Evolutionary conservation across 768 basidiomycete species (phyloP).

Genomic region (Austroboletus eburneus): DNA sequence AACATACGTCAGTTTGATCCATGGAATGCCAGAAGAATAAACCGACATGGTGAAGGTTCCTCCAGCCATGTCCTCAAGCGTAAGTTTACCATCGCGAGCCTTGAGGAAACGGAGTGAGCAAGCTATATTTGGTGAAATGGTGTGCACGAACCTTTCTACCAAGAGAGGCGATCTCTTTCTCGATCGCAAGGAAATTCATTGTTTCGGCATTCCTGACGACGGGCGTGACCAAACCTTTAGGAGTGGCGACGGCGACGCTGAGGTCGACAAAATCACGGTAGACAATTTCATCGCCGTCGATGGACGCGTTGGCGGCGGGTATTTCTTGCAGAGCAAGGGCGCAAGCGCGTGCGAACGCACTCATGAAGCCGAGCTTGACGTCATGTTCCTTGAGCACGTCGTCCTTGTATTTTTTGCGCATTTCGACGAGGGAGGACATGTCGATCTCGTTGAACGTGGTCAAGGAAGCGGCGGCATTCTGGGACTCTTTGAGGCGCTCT

Average conservation of each 20-base stretch:
- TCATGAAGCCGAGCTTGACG: constrained; percentile 98
- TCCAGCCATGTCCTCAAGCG: constrained; percentile 97
- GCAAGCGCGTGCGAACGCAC: constrained; percentile 88
- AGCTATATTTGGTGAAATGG: background rate
- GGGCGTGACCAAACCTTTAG: constrained; percentile 95
- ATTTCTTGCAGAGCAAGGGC: constrained; percentile 85
- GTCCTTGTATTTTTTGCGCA: constrained; percentile 95
- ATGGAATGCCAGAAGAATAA: background rate
- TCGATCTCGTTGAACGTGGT: constrained; percentile 99
- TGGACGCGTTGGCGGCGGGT: constrained; percentile 89
- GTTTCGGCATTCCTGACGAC: constrained; percentile 88
- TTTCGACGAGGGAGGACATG: constrained; percentile 92
- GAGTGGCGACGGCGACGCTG: constrained; percentile 94
- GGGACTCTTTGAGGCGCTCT: constrained; percentile 96
- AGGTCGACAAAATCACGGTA: constrained; percentile 92
- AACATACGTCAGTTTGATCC: background rate
- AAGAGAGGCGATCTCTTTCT: constrained; percentile 85
- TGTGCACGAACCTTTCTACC: constrained; percentile 76
- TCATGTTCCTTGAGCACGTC: constrained; percentile 84
- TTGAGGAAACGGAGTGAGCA: constrained; percentile 23
- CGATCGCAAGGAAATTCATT: constrained; percentile 86
- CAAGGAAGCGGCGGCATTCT: constrained; percentile 92
- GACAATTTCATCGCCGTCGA: constrained; percentile 91
- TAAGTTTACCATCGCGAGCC: constrained; percentile 89
- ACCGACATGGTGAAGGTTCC: constrained; percentile 97